Evolutionary conservation across 495 filamentous ascomycete species (phyloP).

Genomic region (Aspergillus diversus): DNA sequence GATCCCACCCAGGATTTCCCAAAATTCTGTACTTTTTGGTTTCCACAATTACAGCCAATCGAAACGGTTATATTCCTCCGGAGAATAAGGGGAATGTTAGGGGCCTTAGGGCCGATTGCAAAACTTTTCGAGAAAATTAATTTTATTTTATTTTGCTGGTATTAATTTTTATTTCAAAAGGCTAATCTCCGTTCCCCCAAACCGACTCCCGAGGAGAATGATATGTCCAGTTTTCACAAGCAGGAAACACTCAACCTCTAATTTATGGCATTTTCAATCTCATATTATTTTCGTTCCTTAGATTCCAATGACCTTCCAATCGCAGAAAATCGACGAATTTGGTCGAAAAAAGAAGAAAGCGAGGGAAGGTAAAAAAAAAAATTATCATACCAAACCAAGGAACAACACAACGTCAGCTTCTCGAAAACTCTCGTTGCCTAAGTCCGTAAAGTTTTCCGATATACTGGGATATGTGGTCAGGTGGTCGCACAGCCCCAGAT

Average conservation of each 20-base stretch:
- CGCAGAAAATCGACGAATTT: not conserved
- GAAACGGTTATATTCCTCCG: not conserved
- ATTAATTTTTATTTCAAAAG: too few relatives aligned
- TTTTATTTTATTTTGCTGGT: too few relatives aligned
- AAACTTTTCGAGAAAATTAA: too few relatives aligned
- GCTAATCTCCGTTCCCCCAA: too few relatives aligned
- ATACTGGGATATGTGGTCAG: constrained; percentile 16
- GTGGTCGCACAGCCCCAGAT: constrained; percentile 26
- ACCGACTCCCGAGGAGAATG: not conserved
- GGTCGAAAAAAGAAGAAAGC: not conserved
- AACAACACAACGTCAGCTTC: constrained; percentile 17
- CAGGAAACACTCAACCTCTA: not conserved
- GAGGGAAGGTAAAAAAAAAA: too few relatives aligned
- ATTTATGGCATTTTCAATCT: not conserved
- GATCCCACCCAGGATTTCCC: constrained; percentile 20
- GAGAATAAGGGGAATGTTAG: constrained; percentile 10
- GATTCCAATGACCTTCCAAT: not conserved
- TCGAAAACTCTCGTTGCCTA: constrained; percentile 16
- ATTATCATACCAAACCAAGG: constrained; percentile 7
- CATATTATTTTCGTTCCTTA: not conserved
- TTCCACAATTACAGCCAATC: constrained; percentile 8
- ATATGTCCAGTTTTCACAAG: not conserved
- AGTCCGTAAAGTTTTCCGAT: not conserved
- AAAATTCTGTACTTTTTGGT: constrained; percentile 13
- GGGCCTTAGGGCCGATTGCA: not conserved